Evolutionary conservation across 2,329 filamentous ascomycete genomes (phyloP), one percentile per base, ranked within the genome.

Genomic region (Fusarium nurragi): DNA sequence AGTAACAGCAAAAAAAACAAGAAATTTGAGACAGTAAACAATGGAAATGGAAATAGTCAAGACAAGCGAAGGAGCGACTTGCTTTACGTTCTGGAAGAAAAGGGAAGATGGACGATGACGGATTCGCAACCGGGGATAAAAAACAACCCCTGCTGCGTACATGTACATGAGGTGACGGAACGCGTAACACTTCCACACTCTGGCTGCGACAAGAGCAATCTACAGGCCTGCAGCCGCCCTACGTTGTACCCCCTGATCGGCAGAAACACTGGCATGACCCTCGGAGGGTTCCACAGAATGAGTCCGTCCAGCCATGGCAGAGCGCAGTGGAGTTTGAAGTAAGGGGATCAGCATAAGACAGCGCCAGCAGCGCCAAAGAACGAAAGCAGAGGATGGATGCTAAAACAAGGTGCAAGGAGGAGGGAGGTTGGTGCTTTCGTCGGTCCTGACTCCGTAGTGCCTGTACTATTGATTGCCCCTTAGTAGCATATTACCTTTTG

Each of bases 61-160:
- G 47, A 47, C 55, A 60, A 60, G 57, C 57, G 57, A 60, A 60
- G 25, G 57, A 60, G 55, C 55, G 57, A 60, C 57, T 60, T 60
- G 57, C 39, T 51, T 39, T 28, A 36, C 30, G 30, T 21, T 41
- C 9, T 53, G 39, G 22, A 28, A 36, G 21, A 22, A 26, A 34
- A 28, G 18, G 37, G 22, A 41, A 28, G 12, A 34, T 12, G 34
- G 53, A 53, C 46, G 55, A 60, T 60, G 39, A 47, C 45, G 25
- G 32, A 37, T 14, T 60, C 54, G 22, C 28, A 6, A 21, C 23
- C 14, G 18, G 23, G 32, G 14, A 6, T n/a, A 26, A 38, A 18
- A 34, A 39, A 19, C 36, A 44, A 60, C 56, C n/a, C 44, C 39
- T 51, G 41, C 30, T 51, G n/a, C n/a, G n/a, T n/a, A 51, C 32